phyloP scores from a whole-genome alignment of 495 filamentous ascomycete species.

The Hypoxylon crocopeplum region DNA sequence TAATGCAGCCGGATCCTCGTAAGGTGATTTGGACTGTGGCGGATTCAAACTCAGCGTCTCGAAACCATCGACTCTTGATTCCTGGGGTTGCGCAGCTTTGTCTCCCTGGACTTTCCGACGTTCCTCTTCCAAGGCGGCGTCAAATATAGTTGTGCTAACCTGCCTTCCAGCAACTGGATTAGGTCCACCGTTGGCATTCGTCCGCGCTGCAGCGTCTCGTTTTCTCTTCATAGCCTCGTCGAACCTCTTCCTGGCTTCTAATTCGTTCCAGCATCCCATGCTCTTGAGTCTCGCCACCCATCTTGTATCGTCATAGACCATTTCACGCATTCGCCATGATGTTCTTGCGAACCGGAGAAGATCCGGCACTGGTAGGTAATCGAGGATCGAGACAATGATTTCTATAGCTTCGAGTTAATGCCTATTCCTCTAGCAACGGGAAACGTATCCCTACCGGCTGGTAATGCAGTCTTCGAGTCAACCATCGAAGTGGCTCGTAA shows the following conservation, averaged over 20 bases:
- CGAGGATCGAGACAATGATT: conserved; percentile 86
- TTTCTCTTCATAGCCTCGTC: conserved; percentile 76
- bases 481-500: conserved; percentile 79
- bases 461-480: conserved; percentile 74
- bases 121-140: conserved; percentile 68
- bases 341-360: conserved; percentile 85
- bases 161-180: conserved; percentile 22
- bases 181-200: conserved; percentile 28
- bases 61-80: conserved; percentile 47
- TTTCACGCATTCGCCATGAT: conserved; percentile 90
- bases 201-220: conserved; percentile 56
- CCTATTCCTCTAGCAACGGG: not conserved
- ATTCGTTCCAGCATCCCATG: conserved; percentile 94
- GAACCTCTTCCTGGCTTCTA: conserved; percentile 77
- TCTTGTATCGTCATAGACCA: conserved; percentile 98
- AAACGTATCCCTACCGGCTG: conserved; percentile 67
- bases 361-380: conserved; percentile 84
- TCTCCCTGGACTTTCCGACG: conserved; percentile 42
- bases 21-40: conserved; percentile 41
- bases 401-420: conserved; percentile 58
- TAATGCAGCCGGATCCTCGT: conserved; percentile 62
- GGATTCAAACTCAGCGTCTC: conserved; percentile 49
- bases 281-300: conserved; percentile 85
- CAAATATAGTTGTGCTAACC: conserved; percentile 67
- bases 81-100: conserved; percentile 22